A percentile compares a stretch with the other conserved stretches of the same genome.
Conservation (phyloP, 352 stramenopile genomes). For the Phytophthora foliorum region DNA sequence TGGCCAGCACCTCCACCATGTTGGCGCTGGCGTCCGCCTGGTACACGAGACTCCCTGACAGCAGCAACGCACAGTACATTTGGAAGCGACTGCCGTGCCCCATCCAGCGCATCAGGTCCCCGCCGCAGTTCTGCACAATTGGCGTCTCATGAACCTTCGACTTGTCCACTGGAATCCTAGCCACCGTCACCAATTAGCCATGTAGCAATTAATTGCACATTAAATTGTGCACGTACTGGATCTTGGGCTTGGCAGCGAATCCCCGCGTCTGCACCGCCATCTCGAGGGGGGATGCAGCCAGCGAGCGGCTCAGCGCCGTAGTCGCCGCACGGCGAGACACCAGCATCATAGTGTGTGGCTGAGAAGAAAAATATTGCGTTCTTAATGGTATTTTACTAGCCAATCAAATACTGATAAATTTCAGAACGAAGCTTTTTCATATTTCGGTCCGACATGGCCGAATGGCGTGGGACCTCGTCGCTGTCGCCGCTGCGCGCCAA, state of each 20-base stretch:
- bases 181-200: neutral
- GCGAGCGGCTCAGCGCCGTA: neutral
- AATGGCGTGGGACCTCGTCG: slow-evolving; percentile 8
- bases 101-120: slow-evolving; percentile 64
- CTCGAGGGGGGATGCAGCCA: too few species aligned
- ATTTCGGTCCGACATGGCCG: slow-evolving; percentile 6
- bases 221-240: slow-evolving; percentile 22
- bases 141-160: slow-evolving; percentile 62
- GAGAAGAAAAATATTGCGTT: neutral
- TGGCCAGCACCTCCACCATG: slow-evolving; percentile 61
- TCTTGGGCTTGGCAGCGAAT: slow-evolving; percentile 37
- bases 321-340: neutral
- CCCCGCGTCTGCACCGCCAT: slow-evolving; percentile 4
- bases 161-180: slow-evolving; percentile 41
- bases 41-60: slow-evolving; percentile 70
- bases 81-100: slow-evolving; percentile 68
- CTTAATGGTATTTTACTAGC: neutral
- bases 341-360: neutral
- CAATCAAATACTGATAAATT: too few species aligned
- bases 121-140: slow-evolving; percentile 63
- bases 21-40: slow-evolving; percentile 62
- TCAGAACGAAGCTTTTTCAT: too few species aligned
- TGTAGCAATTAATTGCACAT: neutral
- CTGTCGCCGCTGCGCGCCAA: slow-evolving; percentile 18
- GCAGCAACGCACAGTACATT: slow-evolving; percentile 80